Base-by-base conservation (phyloP, 2,329 filamentous ascomycete genomes). In the Aspergillus thermomutatus region DNA sequence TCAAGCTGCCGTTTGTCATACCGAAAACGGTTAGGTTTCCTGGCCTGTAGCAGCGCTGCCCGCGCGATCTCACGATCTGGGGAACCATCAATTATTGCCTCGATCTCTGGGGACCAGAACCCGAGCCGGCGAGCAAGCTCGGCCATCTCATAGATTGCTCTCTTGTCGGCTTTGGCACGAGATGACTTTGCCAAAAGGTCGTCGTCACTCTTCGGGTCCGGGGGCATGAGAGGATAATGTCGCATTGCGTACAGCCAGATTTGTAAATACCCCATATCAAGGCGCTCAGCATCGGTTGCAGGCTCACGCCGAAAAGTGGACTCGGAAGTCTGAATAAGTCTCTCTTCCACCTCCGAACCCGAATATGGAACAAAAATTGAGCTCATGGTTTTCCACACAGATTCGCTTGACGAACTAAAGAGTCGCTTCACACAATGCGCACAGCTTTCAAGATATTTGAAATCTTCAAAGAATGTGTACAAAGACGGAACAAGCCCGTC, bases 221-320 rank as follows among this genome's bases (percentile, higher is more conserved):
- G 34, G 26, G 62, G 50, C 52, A 65, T 68, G 11, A 54, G n/a
- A 9, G 60, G 57, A 53, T 71, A 70, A 56, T 71, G 50, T 34
- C 65, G 56, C 60, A 72, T 74, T 3, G 65, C 56, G 49, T 66
- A 72, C 21, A 72, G 57, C 68, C 61, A 72, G 43, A 72, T 52
- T 50, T 73, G 57, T 48, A 60, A 57, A 59, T 69, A 69, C 59
- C 60, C 61, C 19, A 59, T 51, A 50, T 67, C 54, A 11, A 60
- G 46, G 23, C 50, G 48, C 50, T 64, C 59, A 3, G 49, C 49
- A 43, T 53, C 34, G 14, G 49, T 52, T 49, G 52, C 59, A 43
- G 41, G 56, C 52, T 56, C 54, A 26, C 53, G 52, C 50, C 61
- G 41, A 50, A 67, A 70, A 26, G 34, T 61, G 23, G 60, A 61